Evolutionary conservation across 169 alveolate species (phyloP).

Genomic region (Plasmodium blacklocki): DNA sequence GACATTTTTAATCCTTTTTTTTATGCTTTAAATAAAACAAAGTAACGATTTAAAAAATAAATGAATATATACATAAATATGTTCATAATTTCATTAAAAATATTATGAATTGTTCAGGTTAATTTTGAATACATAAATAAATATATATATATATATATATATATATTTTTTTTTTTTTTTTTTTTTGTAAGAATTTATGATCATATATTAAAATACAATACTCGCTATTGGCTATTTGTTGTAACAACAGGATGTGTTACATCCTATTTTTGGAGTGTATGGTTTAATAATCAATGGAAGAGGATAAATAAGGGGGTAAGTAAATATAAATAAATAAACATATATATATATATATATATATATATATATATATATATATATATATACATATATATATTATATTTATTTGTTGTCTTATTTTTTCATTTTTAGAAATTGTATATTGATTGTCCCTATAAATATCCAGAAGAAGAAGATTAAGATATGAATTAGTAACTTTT

Average conservation of each 20-base stretch:
- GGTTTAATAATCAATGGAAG: constrained; percentile 73
- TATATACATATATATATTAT: not conserved
- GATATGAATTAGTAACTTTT: not conserved
- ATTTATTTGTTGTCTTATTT: not conserved
- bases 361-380: not conserved
- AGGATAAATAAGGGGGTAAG: constrained; percentile 68
- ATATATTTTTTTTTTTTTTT: not conserved
- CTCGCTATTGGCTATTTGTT: constrained; percentile 69
- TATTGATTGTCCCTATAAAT: constrained; percentile 70
- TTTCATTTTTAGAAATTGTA: constrained; percentile 41
- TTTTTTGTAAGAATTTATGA: constrained; percentile 55
- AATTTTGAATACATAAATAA: not conserved
- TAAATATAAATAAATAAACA: not conserved
- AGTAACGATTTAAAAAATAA: not conserved
- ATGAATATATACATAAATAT: not conserved
- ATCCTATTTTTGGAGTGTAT: constrained; percentile 72
- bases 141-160: not conserved
- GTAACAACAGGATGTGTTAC: constrained; percentile 68
- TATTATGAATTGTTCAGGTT: not conserved
- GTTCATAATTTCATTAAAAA: not conserved
- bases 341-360: not conserved
- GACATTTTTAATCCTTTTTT: constrained; percentile 75
- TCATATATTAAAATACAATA: constrained; percentile 57
- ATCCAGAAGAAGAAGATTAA: constrained; percentile 61
- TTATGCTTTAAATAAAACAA: constrained; percentile 54